These are phyloP conservation scores for Cystobasidium tubakii DNA, from an alignment of 768 basidiomycete genomes.

Conservation along the genomic window DNA sequence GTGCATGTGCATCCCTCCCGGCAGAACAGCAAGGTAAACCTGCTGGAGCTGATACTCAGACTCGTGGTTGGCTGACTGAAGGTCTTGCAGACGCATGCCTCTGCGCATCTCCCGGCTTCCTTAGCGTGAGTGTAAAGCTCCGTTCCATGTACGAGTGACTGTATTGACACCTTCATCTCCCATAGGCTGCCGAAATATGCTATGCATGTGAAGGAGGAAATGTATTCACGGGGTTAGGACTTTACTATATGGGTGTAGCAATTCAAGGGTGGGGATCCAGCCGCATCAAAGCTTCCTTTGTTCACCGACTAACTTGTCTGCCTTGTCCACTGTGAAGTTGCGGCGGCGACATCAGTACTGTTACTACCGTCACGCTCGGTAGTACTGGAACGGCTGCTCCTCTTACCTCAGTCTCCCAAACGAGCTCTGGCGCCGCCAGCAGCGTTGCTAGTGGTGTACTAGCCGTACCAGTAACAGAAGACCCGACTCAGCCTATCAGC, in stretches of 20 bases:
- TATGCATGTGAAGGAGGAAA: neutral
- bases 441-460: neutral
- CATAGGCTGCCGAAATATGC: neutral
- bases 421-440: neutral
- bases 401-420: neutral
- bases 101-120: neutral
- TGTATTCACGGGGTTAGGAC: neutral
- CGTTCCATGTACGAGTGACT: neutral
- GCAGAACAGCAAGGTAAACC: neutral
- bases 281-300: neutral
- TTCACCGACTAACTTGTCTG: neutral
- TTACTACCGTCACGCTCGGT: neutral
- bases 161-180: neutral
- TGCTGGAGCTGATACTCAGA: no score
- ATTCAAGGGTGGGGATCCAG: neutral
- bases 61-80: no score
- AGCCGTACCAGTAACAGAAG: conserved; percentile 2
- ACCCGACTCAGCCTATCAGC: conserved; percentile 1
- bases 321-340: neutral
- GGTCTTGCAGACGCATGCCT: neutral
- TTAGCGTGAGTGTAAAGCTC: neutral
- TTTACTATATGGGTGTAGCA: neutral
- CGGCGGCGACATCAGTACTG: neutral
- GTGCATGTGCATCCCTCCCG: neutral
- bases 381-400: neutral